phyloP scores from a whole-genome alignment of 208 protist species.

The Leishmania arabica region DNA sequence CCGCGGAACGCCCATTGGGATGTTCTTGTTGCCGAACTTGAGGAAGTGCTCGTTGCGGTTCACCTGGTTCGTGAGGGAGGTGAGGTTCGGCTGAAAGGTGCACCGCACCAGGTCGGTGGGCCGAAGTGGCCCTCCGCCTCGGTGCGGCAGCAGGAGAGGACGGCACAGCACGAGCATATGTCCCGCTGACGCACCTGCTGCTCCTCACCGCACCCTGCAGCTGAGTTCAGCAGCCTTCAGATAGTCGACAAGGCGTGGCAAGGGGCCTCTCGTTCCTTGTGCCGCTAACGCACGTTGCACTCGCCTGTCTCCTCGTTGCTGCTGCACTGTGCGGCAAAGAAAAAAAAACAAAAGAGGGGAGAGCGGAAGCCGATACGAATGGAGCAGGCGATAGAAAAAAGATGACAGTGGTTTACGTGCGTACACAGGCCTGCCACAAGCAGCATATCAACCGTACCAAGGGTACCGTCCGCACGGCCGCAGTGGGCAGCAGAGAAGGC shows the following conservation, averaged over 20 bases:
- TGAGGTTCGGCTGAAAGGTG: slow-evolving; percentile 76
- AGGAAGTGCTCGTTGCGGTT: slow-evolving; percentile 74
- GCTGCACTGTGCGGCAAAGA: not conserved
- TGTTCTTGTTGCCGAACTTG: slow-evolving; percentile 66
- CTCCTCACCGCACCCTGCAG: not conserved
- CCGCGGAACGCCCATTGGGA: slow-evolving; percentile 62
- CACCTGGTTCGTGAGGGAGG: slow-evolving; percentile 79
- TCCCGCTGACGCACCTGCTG: not conserved
- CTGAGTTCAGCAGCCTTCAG: not conserved
- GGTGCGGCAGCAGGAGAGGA: not conserved
- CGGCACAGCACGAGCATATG: not conserved
- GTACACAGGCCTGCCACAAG: not conserved
- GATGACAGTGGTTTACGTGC: not conserved
- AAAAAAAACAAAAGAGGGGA: not conserved
- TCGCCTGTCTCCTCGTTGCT: not conserved
- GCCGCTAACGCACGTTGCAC: not conserved
- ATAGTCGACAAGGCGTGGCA: not conserved
- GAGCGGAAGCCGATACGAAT: not conserved
- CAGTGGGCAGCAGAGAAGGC: not conserved
- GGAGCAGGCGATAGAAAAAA: not conserved
- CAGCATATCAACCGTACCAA: not conserved
- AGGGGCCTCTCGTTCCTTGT: not conserved
- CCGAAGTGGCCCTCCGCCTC: slow-evolving; percentile 15
- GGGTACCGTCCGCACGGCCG: not conserved
- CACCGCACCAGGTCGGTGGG: slow-evolving; percentile 24